Conservation (phyloP, 306 rosid genomes). For the Glycyrrhiza uralensis region DNA sequence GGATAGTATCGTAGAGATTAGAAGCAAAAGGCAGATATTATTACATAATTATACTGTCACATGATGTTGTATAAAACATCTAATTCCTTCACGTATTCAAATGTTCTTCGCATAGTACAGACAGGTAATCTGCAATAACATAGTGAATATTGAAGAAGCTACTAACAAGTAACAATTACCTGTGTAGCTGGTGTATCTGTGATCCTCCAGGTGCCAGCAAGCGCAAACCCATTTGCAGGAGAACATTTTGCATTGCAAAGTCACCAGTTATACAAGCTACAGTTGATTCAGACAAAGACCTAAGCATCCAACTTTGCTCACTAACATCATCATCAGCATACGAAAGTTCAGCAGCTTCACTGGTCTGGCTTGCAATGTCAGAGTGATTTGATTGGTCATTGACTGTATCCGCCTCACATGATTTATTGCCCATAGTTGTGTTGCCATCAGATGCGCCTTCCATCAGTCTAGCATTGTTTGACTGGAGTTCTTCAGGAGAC, state of each 20-base stretch:
- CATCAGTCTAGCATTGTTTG: neutral
- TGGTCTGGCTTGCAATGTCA: conserved; percentile 56
- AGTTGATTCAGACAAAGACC: conserved; percentile 85
- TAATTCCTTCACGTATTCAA: neutral
- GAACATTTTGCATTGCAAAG: conserved; percentile 95
- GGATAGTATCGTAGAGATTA: neutral
- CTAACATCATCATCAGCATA: conserved; percentile 59
- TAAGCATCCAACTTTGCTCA: conserved; percentile 89
- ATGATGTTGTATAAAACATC: neutral
- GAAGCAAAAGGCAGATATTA: neutral
- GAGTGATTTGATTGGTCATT: conserved; percentile 38
- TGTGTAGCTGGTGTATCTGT: conserved; percentile 80
- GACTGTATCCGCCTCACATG: conserved; percentile 24
- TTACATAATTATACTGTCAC: neutral
- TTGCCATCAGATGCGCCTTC: conserved; percentile 14
- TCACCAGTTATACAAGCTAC: conserved; percentile 92
- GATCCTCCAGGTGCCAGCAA: conserved; percentile 90
- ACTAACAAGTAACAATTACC: conserved; percentile 40
- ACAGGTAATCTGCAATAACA: neutral
- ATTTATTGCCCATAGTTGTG: conserved; percentile 26
- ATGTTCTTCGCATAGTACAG: neutral
- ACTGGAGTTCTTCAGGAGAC: conserved; percentile 21
- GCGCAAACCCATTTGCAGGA: conserved; percentile 94
- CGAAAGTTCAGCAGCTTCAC: conserved; percentile 55
- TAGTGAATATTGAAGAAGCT: conserved; percentile 7